Conservation (phyloP, 2,329 filamentous ascomycete genomes). For the Penicillium brasilianum region DNA sequence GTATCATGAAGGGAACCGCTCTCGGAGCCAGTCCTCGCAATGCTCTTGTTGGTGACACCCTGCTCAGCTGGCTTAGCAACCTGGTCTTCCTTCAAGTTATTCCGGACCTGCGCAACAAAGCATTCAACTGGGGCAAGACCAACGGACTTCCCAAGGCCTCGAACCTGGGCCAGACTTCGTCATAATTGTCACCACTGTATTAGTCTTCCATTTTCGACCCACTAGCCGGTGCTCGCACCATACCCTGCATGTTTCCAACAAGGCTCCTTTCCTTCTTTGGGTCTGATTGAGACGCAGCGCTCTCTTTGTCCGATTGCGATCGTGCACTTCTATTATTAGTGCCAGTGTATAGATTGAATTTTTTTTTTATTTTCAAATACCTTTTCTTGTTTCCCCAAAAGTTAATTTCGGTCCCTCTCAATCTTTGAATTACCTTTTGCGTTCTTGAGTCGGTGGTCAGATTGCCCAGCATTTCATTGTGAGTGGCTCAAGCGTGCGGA, state of each 20-base stretch:
- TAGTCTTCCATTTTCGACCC: constrained; percentile 18
- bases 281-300: constrained; percentile 13
- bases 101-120: constrained; percentile 62
- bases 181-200: constrained; percentile 1
- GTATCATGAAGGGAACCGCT: constrained; percentile 68
- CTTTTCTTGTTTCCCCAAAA: neutral
- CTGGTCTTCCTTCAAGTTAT: constrained; percentile 62
- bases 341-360: constrained; percentile 11
- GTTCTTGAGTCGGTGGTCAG: neutral
- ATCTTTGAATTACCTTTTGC: neutral
- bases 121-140: constrained; percentile 62
- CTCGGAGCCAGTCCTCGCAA: constrained; percentile 61
- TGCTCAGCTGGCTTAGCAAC: constrained; percentile 59
- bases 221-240: constrained; percentile 31
- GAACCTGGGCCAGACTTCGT: constrained; percentile 11
- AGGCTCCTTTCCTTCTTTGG: constrained; percentile 15
- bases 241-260: constrained; percentile 32
- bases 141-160: constrained; percentile 49
- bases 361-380: neutral
- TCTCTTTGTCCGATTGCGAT: constrained; percentile 5
- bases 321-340: constrained; percentile 11
- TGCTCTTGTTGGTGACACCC: constrained; percentile 58
- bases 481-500: constrained; percentile 12
- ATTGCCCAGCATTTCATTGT: neutral
- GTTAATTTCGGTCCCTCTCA: neutral